Evolutionary conservation across 139 green algal genomes (phyloP), one percentile per base, ranked within the genome.

Genomic region (Auxenochlorella pyrenoidosa): DNA sequence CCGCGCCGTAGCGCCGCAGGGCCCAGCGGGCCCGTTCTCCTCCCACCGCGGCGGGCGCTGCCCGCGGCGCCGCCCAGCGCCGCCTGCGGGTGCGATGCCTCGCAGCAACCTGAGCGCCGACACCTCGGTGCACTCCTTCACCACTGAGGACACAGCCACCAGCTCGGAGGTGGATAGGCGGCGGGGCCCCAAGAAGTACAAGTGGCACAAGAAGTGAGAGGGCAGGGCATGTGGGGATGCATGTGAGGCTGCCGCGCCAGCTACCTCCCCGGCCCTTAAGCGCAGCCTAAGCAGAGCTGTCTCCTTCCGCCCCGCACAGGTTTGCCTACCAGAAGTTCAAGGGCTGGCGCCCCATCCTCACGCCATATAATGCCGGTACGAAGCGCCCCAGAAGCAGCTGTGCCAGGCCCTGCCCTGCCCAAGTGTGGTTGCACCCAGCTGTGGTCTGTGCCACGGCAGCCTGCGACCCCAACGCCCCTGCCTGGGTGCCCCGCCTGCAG

Each of bases 321-420:
- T 87, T 87, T 58, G 83, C 83, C 12, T 81, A 87, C 71, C 83
- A 87, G 51, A 87, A 87, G 71, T 65, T 87, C 28, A 40, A 73
- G 41, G 83, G 83, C 13, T 87, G 65, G 70, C 70, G 82, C 12
- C 82, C 82, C 66, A 71, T 86, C 26, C 82, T 86, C 43, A 79
- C 59, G 32, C 80, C 80, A 0, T 63, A 60, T 63, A 59, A 43
- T 44, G 80, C 80, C 13, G 80, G 80, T 85, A 63, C 28, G 79
- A 43, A 77, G 70, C n/a, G 10, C 2, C 16, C 13, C 10, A 13
- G 54, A 63, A 13, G 54, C 47, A 0, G 30, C 43, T 32, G 71
- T 41, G 68, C 21, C 38, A 4, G 19, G 10, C 18, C 72, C 75
- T 28, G 76, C 76, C 66, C 22, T 40, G 66, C 3, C 32, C 47